Evolutionary conservation across 2,329 filamentous ascomycete genomes (phyloP), one percentile per base, ranked within the genome.

Genomic region (Cephalotrichum gorgonifer): DNA sequence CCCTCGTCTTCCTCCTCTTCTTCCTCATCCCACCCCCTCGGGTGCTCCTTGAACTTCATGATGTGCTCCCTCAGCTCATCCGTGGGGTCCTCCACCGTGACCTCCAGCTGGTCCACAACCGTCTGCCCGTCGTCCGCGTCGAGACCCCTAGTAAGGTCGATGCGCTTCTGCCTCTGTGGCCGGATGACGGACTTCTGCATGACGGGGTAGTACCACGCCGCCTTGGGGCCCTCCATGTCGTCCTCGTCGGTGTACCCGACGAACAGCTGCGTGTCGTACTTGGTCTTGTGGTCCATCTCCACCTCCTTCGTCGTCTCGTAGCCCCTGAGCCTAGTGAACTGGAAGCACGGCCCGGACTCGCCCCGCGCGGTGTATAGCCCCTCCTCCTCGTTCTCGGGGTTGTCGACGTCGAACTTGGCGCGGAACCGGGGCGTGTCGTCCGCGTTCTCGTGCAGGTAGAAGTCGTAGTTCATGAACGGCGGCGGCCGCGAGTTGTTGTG

Each of bases 121-220:
- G 74, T 67, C 54, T 74, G 71, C 50, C 74, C 70, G 48, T 74
- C 68, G 31, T 74, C 70, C 27, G 69, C 62, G 31, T 56, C 57
- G 26, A 72, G 60, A 50, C 70, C 73, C 42, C 67, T 67, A 28
- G 68, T 75, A 43, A 75, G 74, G 43, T 76, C 73, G 54, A 83
- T 81, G 58, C 80, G 80, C 69, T 78, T 82, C 52, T 72, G 75
- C 51, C 81, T 74, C 63, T 82, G 79, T 27, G 78, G 79, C 42
- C 79, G 72, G 57, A 85, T 78, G 22, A 72, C 71, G 43, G 73
- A 78, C 48, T 78, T 76, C 62, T 84, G 79, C 65, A 85, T 76
- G 53, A 85, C 72, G 4, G 82, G 82, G 56, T 85, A 85, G 64
- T 84, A 85, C 62, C 81, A 84, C 12, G 75, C 77, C 6, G 73